Percentiles rank a stretch among this genome's conserved stretches.
phyloP scores from a whole-genome alignment of 2,329 filamentous ascomycete genomes.

The Talaromyces sp. region DNA sequence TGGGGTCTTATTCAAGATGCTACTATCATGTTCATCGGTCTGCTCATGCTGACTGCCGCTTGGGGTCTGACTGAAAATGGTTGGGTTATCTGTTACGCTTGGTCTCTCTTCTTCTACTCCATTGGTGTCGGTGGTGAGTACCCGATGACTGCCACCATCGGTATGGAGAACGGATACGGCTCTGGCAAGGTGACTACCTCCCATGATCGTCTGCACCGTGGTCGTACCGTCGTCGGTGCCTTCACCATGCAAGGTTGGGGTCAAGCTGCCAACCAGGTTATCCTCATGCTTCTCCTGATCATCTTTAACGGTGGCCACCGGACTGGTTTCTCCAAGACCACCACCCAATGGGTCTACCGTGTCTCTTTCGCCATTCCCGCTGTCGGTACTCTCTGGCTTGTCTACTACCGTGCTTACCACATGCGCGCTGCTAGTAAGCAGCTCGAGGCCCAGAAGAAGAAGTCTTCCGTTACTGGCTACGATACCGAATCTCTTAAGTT shows the following conservation, averaged over 20 bases:
- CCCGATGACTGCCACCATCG: conserved; percentile 92
- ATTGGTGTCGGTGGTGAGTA: conserved; percentile 75
- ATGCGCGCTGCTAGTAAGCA: conserved; percentile 87
- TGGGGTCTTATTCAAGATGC: conserved; percentile 97
- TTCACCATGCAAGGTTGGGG: conserved; percentile 99
- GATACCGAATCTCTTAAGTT: conserved; percentile 77
- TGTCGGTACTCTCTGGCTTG: conserved; percentile 86
- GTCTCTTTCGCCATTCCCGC: conserved; percentile 90
- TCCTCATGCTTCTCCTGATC: conserved; percentile 81
- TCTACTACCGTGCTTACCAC: conserved; percentile 93
- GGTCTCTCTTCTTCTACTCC: conserved; percentile 89
- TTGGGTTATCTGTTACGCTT: conserved; percentile 96
- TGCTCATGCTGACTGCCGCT: conserved; percentile 84
- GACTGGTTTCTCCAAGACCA: conserved; percentile 68
- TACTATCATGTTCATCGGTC: conserved; percentile 86
- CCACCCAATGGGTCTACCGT: conserved; percentile 87
- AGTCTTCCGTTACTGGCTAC: conserved; percentile 85
- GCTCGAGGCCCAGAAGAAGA: conserved; percentile 81
- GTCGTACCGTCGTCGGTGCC: conserved; percentile 89
- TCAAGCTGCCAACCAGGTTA: conserved; percentile 88
- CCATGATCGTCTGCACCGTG: conserved; percentile 91
- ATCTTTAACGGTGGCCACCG: conserved; percentile 82
- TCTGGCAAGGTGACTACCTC: conserved; percentile 82
- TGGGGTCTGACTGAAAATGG: conserved; percentile 86
- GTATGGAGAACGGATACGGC: conserved; percentile 85